phyloP scores from a whole-genome alignment of 2,329 filamentous ascomycete genomes.

The Paraconiothyrium brasiliense region DNA sequence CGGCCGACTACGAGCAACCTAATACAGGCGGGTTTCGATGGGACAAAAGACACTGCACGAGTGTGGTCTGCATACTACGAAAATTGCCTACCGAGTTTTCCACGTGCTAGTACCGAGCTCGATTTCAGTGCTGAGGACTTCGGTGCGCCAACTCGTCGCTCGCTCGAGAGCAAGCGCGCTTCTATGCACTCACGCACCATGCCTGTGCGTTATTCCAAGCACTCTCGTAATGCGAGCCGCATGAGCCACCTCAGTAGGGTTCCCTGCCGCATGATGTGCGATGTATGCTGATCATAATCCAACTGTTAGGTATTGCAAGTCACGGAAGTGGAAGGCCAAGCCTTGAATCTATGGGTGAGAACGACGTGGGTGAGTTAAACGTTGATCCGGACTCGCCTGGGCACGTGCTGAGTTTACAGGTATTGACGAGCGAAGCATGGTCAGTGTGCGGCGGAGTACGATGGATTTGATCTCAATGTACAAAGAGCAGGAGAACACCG shows the following conservation, averaged over 20 bases:
- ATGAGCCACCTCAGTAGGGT: conserved; percentile 31
- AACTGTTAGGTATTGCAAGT: conserved; percentile 20
- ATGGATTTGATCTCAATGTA: conserved; percentile 52
- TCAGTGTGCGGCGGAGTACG: conserved; percentile 52
- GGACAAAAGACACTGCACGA: conserved; percentile 34
- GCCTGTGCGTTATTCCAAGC: conserved; percentile 22
- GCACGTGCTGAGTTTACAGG: not conserved
- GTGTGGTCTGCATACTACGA: conserved; percentile 50
- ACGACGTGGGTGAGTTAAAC: conserved; percentile 18
- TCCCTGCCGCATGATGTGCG: not conserved
- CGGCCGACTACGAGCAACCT: conserved; percentile 23
- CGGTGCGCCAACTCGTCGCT: conserved; percentile 25
- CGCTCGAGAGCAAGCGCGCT: conserved; percentile 28
- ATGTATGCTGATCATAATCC: not conserved
- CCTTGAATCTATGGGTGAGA: conserved; percentile 24
- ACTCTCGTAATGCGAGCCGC: conserved; percentile 35
- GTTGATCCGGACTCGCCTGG: too few relatives aligned
- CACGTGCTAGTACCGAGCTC: conserved; percentile 33
- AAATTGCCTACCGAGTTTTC: conserved; percentile 40
- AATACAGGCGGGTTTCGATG: conserved; percentile 5
- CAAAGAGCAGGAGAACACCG: conserved; percentile 47
- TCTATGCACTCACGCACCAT: conserved; percentile 28
- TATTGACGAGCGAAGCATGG: conserved; percentile 37
- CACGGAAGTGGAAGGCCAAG: conserved; percentile 27
- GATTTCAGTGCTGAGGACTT: conserved; percentile 28